Percentiles rank a stretch among this genome's conserved stretches.
These are phyloP conservation scores for Dendrothele bispora DNA, from an alignment of 768 basidiomycete genomes.

Conservation along the genomic window DNA sequence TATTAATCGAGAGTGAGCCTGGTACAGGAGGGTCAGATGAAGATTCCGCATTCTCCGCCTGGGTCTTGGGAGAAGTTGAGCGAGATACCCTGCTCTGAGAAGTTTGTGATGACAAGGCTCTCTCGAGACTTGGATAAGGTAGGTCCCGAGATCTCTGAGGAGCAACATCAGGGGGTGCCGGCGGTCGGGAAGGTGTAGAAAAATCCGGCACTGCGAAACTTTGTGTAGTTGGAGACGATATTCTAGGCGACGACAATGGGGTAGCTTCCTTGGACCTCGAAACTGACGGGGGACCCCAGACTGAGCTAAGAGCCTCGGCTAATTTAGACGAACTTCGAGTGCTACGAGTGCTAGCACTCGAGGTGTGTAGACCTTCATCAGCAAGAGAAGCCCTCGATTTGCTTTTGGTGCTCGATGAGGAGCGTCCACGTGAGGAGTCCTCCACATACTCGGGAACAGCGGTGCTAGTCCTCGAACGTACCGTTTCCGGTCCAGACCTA, in stretches of 20 bases:
- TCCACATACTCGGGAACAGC: slow-evolving; percentile 5
- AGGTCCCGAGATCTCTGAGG: neutral
- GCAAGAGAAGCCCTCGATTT: slow-evolving; percentile 11
- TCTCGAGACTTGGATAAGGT: neutral
- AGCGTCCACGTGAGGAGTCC: slow-evolving; percentile 15
- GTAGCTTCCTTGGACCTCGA: slow-evolving; percentile 15
- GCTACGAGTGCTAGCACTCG: slow-evolving; percentile 10
- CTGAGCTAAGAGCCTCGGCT: slow-evolving; percentile 41
- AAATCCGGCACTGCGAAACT: neutral
- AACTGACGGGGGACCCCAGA: slow-evolving; percentile 44
- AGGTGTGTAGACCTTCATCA: slow-evolving; percentile 24
- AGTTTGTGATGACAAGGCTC: no score
- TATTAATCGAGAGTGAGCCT: no score
- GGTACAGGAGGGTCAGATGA: no score
- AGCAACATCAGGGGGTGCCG: neutral
- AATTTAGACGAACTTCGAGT: slow-evolving; percentile 37
- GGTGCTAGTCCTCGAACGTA: slow-evolving; percentile 7
- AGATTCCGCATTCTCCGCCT: no score
- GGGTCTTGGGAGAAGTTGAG: no score
- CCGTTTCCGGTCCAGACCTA: slow-evolving; percentile 11
- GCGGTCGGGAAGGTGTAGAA: slow-evolving; percentile 10
- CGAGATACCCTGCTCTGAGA: no score
- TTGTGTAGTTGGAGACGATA: neutral
- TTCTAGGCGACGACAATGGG: slow-evolving; percentile 11
- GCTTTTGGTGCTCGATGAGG: slow-evolving; percentile 22